Evolutionary conservation across 2,329 filamentous ascomycete species (phyloP), one percentile per base, ranked within the genome.

Genomic region (Cladosporium velox): DNA sequence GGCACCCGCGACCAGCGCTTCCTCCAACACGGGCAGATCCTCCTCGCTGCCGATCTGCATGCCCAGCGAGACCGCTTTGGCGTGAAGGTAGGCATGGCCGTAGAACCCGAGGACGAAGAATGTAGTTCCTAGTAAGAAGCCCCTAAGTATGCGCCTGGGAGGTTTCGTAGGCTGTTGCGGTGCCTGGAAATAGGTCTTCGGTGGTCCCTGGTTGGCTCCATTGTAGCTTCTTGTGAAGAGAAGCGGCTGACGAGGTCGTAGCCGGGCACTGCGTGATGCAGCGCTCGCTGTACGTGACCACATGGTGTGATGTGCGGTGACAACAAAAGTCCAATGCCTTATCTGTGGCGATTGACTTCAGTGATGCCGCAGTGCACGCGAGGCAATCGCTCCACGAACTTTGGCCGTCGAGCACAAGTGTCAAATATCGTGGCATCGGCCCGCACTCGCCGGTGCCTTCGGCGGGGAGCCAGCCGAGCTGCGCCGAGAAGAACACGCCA

Each of bases 181-280:
- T 59, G 68, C 69, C 41, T 75, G 72, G 55, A 76, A 76, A 63
- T 76, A 76, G 7, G 74, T 76, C 26, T 70, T 73, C 28, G 73
- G 72, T 10, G 68, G 69, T 34, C 57, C 68, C 67, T 65, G 68
- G 11, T 64, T 60, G n/a, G 68, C 62, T 54, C 67, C 66, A 51
- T 72, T 71, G 67, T 70, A 70, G 30, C 65, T 68, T 57, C 71
- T 68, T 7, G 67, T 66, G 67, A 70, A 69, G 14, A 69, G 68
- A 35, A 52, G 63, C 18, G 54, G 70, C 59, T 67, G 65, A 21
- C 60, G 58, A n/a, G 52, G 30, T 18, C 59, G 52, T 24, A 62
- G 26, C 11, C 65, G 49, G 30, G 18, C 14, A 55, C 51, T 49
- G 49, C 58, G 65, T 18, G 30, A 32, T 55, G 61, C 51, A 47